Base-by-base conservation (phyloP, 768 basidiomycete species). In the Phlegmacium glaucopus region DNA sequence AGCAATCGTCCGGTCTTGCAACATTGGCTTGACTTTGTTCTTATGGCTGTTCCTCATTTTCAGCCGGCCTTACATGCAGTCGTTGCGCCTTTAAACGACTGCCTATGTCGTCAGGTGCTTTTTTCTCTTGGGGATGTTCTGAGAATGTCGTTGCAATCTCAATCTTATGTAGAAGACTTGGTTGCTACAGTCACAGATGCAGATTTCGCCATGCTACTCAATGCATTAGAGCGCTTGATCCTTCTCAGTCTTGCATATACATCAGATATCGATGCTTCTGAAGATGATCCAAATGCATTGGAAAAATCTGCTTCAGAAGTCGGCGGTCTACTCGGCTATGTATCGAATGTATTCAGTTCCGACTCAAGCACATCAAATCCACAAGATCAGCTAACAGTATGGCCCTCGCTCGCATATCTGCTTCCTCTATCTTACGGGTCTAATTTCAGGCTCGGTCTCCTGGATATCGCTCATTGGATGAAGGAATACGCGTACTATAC, bases 11-110 rank as follows among this genome's bases (percentile, higher is more conserved):
- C 91, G 1, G 78, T 95, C 18, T 64, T 95, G 26, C 94, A 96
- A 59, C 91, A 96, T 57, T 98, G 95, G 95, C 75, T 98, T 22
- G 95, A 98, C 62, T 98, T 99, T 62, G 76, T 97, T 49, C 77
- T 95, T 45, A 90, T 90, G 83, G 90, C 92, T 1, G 70, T 94
- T 13, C 85, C 91, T 4, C 90, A 92, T 55, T 90, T 93, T 60
- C 86, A 87, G 48, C 83, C 83, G 15, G 71, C 79, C 2, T 69
- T 90, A 1, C 80, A 85, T 43, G 71, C 76, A 9, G 75, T 85
- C 29, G 72, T 95, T 17, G 69, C 78, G 3, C 85, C 92, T 2
- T 72, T 98, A 25, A 84, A 79, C 50, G 91, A 91, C 50, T 87
- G 89, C 56, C 61, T 95, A 50, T 87, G 87, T 58, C 72, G 76